Percentiles rank a stretch among this genome's conserved stretches.
These are phyloP conservation scores for Aeschynomene evenia DNA, from an alignment of 306 rosid genomes.

Conservation along the genomic window DNA sequence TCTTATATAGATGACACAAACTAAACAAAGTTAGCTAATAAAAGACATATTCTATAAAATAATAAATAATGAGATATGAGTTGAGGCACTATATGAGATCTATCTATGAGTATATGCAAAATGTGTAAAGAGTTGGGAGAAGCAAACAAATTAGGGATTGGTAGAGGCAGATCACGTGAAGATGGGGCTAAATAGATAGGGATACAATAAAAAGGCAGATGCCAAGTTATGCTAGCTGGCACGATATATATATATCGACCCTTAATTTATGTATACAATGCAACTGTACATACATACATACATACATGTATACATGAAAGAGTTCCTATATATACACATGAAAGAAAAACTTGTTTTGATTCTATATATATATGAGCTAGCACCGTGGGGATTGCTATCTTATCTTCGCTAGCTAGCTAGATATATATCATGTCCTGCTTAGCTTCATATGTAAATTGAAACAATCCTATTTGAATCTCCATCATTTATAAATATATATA, in stretches of 20 bases:
- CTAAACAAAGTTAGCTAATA: too few relatives aligned
- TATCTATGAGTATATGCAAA: not conserved
- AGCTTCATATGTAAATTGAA: too few relatives aligned
- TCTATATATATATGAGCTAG: not conserved
- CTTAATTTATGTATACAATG: not conserved
- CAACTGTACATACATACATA: not conserved
- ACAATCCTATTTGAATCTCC: too few relatives aligned
- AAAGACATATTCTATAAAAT: too few relatives aligned
- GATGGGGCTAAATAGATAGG: conserved; percentile 64
- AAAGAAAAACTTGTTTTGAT: too few relatives aligned
- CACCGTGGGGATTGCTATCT: not conserved
- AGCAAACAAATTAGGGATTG: conserved; percentile 54
- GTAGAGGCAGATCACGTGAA: conserved; percentile 71
- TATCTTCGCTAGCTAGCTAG: not conserved
- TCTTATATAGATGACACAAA: too few relatives aligned
- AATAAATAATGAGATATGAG: too few relatives aligned
- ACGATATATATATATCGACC: too few relatives aligned
- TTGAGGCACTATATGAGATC: too few relatives aligned
- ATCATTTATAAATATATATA: too few relatives aligned
- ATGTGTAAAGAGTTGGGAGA: conserved; percentile 8
- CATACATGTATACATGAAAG: too few relatives aligned
- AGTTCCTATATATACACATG: not conserved
- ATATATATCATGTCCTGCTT: too few relatives aligned
- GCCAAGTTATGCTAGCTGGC: conserved; percentile 67
- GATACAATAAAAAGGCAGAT: conserved; percentile 36